These are phyloP conservation scores for Boehmeria nivea DNA, from an alignment of 306 rosid species.

Conservation along the genomic window DNA sequence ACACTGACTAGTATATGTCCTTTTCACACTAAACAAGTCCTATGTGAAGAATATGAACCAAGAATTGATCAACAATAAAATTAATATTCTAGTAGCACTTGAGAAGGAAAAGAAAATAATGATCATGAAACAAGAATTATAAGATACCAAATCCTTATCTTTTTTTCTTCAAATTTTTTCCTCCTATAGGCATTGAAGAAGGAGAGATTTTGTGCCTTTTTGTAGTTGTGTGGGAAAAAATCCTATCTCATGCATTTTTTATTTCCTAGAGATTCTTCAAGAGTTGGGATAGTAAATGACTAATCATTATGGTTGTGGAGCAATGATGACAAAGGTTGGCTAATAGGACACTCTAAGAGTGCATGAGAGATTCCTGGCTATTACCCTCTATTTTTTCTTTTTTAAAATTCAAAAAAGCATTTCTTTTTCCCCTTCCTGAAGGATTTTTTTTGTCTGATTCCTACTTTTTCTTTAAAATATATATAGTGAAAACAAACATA, in stretches of 20 bases:
- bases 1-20: neutral
- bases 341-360: slow-evolving; percentile 24
- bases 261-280: slow-evolving; percentile 27
- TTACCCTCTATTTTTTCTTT: neutral
- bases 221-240: slow-evolving; percentile 7
- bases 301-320: slow-evolving; percentile 30
- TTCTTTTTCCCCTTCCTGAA: too few species aligned
- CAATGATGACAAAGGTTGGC: slow-evolving; percentile 42
- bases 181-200: slow-evolving; percentile 1
- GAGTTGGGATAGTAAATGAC: slow-evolving; percentile 37
- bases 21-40: slow-evolving; percentile 1
- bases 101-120: slow-evolving; percentile 3
- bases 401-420: neutral
- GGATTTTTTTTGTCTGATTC: too few species aligned
- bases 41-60: slow-evolving; percentile 1
- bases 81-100: slow-evolving; percentile 12
- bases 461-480: too few species aligned
- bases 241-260: neutral
- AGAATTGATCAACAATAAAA: neutral
- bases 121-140: neutral
- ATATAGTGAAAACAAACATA: too few species aligned
- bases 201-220: slow-evolving; percentile 7
- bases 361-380: slow-evolving; percentile 10
- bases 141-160: slow-evolving; percentile 5
- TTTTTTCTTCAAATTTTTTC: neutral